A percentile compares a stretch with the other conserved stretches of the same genome.
These are phyloP conservation scores for Rhodotorula toruloides DNA, from an alignment of 768 basidiomycete genomes.

Conservation along the genomic window DNA sequence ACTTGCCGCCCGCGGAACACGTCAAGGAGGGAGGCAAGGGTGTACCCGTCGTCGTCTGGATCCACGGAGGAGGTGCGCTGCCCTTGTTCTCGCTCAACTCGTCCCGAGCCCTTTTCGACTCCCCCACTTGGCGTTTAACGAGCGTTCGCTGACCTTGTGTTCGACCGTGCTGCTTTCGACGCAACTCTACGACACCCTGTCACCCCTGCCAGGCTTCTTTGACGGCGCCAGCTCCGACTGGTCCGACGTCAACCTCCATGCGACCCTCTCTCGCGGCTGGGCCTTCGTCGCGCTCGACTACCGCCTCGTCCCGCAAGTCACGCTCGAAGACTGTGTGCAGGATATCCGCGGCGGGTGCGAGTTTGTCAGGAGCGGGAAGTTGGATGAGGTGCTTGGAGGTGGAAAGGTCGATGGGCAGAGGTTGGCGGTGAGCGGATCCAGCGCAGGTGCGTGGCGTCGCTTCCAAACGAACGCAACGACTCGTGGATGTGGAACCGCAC, in stretches of 20 bases:
- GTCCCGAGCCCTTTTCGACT: neutral
- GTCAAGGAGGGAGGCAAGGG: neutral
- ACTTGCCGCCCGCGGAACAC: conserved; percentile 1
- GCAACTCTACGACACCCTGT: neutral
- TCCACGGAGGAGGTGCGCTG: conserved; percentile 31
- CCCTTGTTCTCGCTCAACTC: neutral
- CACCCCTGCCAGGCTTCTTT: conserved; percentile 18
- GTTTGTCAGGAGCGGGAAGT: conserved; percentile 12
- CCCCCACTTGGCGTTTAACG: too few relatives aligned
- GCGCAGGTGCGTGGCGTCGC: conserved; percentile 26
- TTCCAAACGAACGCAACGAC: too few relatives aligned
- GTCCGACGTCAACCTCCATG: conserved; percentile 12
- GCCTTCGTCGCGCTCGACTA: conserved; percentile 34
- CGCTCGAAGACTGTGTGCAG: conserved; percentile 15
- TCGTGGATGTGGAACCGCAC: too few relatives aligned
- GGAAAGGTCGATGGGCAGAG: conserved; percentile 17
- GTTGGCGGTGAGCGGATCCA: conserved; percentile 13
- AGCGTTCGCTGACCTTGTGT: too few relatives aligned
- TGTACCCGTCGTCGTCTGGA: conserved; percentile 15
- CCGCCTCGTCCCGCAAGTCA: conserved; percentile 29
- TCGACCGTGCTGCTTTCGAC: too few relatives aligned
- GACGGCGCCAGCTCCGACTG: conserved; percentile 29
- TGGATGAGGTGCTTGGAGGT: conserved; percentile 21
- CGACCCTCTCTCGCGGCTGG: conserved; percentile 27
- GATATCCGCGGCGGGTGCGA: conserved; percentile 21